These are phyloP conservation scores for Huntiella decipiens DNA, from an alignment of 2,329 filamentous ascomycete genomes.

Conservation along the genomic window DNA sequence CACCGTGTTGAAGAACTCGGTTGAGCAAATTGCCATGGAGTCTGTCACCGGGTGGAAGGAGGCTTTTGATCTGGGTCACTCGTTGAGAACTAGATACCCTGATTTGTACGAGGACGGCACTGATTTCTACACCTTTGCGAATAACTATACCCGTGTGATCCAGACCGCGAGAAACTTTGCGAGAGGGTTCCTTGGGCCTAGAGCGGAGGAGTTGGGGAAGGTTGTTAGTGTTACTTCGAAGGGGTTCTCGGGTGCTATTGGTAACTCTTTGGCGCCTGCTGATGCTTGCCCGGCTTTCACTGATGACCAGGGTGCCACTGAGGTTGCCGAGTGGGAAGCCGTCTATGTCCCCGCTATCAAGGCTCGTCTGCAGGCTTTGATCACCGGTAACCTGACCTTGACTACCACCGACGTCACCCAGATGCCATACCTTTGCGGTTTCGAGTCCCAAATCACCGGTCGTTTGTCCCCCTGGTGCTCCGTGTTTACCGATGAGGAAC, in stretches of 20 bases:
- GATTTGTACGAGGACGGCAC: constrained; percentile 30
- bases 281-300: constrained; percentile 42
- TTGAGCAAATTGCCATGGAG: constrained; percentile 36
- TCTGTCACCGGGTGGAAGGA: constrained; percentile 46
- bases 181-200: constrained; percentile 39
- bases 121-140: constrained; percentile 42
- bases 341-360: constrained; percentile 34
- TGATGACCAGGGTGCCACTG: constrained; percentile 30
- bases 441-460: constrained; percentile 49
- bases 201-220: constrained; percentile 31
- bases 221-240: constrained; percentile 39
- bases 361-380: constrained; percentile 32
- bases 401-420: constrained; percentile 32
- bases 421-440: constrained; percentile 53
- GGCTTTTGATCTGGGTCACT: constrained; percentile 34
- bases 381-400: constrained; percentile 35
- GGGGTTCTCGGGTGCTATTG: constrained; percentile 30
- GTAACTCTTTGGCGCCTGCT: constrained; percentile 44
- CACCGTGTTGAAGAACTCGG: constrained; percentile 34
- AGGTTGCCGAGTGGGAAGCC: constrained; percentile 27
- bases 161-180: constrained; percentile 44
- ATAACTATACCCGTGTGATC: constrained; percentile 44
- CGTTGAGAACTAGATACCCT: constrained; percentile 28
- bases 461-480: constrained; percentile 41
- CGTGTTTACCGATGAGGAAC: constrained; percentile 41